Percentiles rank a stretch among this genome's conserved stretches.
phyloP scores from a whole-genome alignment of 352 stramenopile genomes.

The Pythium dissotocum region DNA sequence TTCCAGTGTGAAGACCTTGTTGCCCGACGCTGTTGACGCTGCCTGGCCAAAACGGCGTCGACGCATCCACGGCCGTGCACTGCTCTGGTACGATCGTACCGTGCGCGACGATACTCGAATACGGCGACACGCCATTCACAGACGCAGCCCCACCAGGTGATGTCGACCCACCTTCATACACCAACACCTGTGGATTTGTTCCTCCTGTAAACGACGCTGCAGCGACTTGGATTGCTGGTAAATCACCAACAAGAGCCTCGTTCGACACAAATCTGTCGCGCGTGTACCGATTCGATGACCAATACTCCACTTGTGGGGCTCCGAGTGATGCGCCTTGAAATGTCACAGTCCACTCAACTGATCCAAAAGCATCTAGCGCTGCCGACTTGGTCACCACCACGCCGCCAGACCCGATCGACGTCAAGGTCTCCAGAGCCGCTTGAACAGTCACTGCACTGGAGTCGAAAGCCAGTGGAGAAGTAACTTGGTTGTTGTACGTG shows the following conservation, averaged over 20 bases:
- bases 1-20: constrained; percentile 62
- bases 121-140: constrained; percentile 55
- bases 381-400: constrained; percentile 43
- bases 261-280: constrained; percentile 45
- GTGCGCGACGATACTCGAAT: constrained; percentile 55
- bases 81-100: constrained; percentile 57
- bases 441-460: constrained; percentile 46
- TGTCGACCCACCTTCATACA: constrained; percentile 39
- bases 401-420: constrained; percentile 43
- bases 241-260: constrained; percentile 50
- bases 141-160: constrained; percentile 33
- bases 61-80: constrained; percentile 65
- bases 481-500: constrained; percentile 64
- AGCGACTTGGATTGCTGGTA: constrained; percentile 34
- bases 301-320: constrained; percentile 58
- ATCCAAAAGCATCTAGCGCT: constrained; percentile 28
- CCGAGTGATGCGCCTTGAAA: constrained; percentile 53
- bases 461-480: constrained; percentile 67
- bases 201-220: constrained; percentile 40
- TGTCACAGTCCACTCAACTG: constrained; percentile 58
- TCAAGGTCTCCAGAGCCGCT: constrained; percentile 61
- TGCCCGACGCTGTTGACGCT: constrained; percentile 56
- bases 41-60: constrained; percentile 59
- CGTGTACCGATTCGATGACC: constrained; percentile 63
- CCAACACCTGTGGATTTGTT: constrained; percentile 28